Conservation (phyloP, 345 rosid species). For the Trapa bicornis region DNA sequence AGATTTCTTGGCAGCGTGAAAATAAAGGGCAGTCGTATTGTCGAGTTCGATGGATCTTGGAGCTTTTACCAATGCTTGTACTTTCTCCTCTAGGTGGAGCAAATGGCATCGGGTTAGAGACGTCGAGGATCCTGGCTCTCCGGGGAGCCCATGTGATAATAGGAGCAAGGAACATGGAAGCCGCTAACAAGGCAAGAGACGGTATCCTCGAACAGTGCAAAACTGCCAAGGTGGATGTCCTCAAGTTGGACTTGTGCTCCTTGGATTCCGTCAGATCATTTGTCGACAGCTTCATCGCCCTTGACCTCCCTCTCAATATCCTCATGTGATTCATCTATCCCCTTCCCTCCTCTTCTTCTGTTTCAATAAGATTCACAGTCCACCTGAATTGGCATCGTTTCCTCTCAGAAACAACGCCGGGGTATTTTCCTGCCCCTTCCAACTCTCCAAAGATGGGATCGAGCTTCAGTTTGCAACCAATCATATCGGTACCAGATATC, state of each 20-base stretch:
- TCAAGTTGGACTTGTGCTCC: conserved; percentile 52
- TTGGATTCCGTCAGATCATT: conserved; percentile 45
- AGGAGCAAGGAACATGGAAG: conserved; percentile 60
- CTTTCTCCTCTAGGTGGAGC: conserved; percentile 54
- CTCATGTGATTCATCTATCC: conserved; percentile 34
- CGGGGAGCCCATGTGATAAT: conserved; percentile 60
- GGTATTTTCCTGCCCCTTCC: conserved; percentile 69
- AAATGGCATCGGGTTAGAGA: conserved; percentile 79
- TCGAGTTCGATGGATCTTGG: neutral
- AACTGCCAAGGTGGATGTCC: conserved; percentile 37
- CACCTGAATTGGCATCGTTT: too few species aligned
- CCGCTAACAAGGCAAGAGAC: conserved; percentile 50
- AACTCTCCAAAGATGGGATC: conserved; percentile 56
- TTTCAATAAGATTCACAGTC: too few species aligned
- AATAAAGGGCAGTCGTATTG: neutral
- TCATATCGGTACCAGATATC: conserved; percentile 37
- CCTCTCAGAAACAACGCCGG: conserved; percentile 73
- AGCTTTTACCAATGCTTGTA: neutral
- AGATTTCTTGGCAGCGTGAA: neutral
- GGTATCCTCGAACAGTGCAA: conserved; percentile 24
- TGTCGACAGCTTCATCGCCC: conserved; percentile 35
- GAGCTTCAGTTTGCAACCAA: conserved; percentile 75
- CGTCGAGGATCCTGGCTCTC: conserved; percentile 65
- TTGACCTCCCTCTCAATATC: conserved; percentile 60
- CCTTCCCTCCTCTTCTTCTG: neutral